phyloP scores from a whole-genome alignment of 2,329 filamentous ascomycete species.

The Fusarium avenaceum region DNA sequence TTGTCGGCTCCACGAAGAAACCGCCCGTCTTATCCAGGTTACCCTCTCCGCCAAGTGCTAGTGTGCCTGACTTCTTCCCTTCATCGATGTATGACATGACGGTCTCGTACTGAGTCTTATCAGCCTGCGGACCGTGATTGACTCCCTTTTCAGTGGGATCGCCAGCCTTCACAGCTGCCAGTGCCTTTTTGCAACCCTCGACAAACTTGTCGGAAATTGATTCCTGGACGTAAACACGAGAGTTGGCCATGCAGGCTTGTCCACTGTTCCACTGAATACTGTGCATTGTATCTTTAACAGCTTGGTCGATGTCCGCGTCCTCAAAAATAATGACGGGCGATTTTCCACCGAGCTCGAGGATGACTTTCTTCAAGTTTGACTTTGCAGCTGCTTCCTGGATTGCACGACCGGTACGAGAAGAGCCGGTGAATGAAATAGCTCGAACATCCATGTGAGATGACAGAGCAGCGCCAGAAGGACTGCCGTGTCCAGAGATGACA shows the following conservation, averaged over 20 bases:
- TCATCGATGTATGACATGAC: conserved; percentile 32
- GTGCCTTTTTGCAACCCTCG: conserved; percentile 11
- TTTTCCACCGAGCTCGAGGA: conserved; percentile 78
- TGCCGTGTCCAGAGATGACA: conserved; percentile 77
- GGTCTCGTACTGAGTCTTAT: conserved; percentile 31
- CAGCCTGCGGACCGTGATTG: conserved; percentile 35
- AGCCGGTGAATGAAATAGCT: conserved; percentile 83
- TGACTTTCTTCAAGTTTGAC: conserved; percentile 74
- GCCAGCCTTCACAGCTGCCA: conserved; percentile 14
- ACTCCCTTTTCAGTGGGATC: conserved; percentile 10
- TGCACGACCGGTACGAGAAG: conserved; percentile 75
- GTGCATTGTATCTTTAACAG: conserved; percentile 62
- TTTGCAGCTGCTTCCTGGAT: conserved; percentile 80
- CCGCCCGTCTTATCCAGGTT: conserved; percentile 19
- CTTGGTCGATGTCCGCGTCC: conserved; percentile 56
- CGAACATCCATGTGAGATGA: conserved; percentile 77
- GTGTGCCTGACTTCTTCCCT: conserved; percentile 28
- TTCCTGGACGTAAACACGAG: conserved; percentile 69
- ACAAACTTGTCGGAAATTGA: conserved; percentile 55
- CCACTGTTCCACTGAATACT: conserved; percentile 67
- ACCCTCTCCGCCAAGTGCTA: conserved; percentile 26
- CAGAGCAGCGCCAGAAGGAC: conserved; percentile 74
- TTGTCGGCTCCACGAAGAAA: conserved; percentile 36
- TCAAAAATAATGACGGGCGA: conserved; percentile 74
- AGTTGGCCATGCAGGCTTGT: conserved; percentile 72